Conservation (phyloP, 164 flowering plant species). For the Malania oleifera region DNA sequence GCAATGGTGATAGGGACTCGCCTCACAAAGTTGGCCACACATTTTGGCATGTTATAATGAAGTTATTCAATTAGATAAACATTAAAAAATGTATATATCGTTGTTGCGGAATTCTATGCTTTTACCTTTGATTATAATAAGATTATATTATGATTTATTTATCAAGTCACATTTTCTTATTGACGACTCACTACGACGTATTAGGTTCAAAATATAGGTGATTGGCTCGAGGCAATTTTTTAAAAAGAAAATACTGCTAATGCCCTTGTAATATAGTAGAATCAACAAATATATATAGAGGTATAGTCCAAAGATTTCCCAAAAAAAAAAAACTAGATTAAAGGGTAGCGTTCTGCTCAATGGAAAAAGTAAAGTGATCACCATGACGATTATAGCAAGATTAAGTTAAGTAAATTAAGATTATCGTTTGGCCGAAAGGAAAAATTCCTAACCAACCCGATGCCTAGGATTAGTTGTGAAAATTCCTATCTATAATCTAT, state of each 20-base stretch:
- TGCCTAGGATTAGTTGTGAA: no score
- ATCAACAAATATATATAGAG: no score
- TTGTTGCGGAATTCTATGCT: background rate
- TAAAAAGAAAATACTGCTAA: background rate
- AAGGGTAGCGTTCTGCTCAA: no score
- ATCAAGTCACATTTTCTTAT: background rate
- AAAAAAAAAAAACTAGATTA: no score
- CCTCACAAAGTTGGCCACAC: background rate
- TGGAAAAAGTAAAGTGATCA: no score
- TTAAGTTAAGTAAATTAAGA: no score
- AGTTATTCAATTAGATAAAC: background rate
- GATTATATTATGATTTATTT: conserved; percentile 6
- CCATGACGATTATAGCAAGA: no score
- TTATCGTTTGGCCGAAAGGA: no score
- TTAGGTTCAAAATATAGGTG: background rate
- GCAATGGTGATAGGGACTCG: conserved; percentile 1
- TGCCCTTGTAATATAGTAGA: background rate
- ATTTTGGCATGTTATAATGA: background rate
- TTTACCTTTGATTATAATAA: conserved; percentile 5
- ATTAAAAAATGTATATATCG: background rate
- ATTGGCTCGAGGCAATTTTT: conserved; percentile 1
- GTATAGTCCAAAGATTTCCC: no score
- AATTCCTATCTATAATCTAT: no score
- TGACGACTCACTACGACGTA: background rate
- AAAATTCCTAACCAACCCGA: no score